Evolutionary conservation across 495 filamentous ascomycete species (phyloP), one percentile per base, ranked within the genome.

Genomic region (Penicillium odoratum): DNA sequence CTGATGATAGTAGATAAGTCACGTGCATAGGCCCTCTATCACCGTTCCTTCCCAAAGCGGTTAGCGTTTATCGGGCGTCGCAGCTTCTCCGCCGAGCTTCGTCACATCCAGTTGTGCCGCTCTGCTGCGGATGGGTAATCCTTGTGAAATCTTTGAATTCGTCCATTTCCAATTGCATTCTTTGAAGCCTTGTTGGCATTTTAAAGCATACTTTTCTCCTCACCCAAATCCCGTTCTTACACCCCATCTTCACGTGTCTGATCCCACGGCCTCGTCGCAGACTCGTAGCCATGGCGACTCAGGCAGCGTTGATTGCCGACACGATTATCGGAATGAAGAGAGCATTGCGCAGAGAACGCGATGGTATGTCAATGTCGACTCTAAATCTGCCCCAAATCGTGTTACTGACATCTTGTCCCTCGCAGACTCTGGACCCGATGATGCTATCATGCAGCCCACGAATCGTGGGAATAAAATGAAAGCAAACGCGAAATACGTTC

Each of bases 381-480:
- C 31, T 38, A 36, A 31, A 18, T 25, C 3, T 16, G 13, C 34
- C 0, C 40, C 4, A 31, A 40, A 48, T 31, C 46, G 25, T 51
- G 51, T 48, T 54, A 38, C 61, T 61, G 54, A 62, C 59, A 5
- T 55, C 15, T 42, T 60, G 18, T 53, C 31, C 53, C 55, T 36
- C 10, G n/a, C 31, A 96, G 92, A 89, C 48, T 90, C 90, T 45
- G 92, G 93, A 65, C 91, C 91, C 21, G 94, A 97, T 71, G 89
- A 91, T 60, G 83, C 86, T 44, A 90, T 94, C 65, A 82, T 85
- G 43, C 83, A 86, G 67, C 84, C 84, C 51, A 92, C 89, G 7
- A 98, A 97, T 72, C 90, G 93, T 65, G 92, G 90, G 47, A 90
- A 96, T 70, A 99, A 96, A 69, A 82, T 98, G 56, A 90, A 90